Evolutionary conservation across 2,329 filamentous ascomycete genomes (phyloP).

Genomic region (Pseudogymnoascus destructans): DNA sequence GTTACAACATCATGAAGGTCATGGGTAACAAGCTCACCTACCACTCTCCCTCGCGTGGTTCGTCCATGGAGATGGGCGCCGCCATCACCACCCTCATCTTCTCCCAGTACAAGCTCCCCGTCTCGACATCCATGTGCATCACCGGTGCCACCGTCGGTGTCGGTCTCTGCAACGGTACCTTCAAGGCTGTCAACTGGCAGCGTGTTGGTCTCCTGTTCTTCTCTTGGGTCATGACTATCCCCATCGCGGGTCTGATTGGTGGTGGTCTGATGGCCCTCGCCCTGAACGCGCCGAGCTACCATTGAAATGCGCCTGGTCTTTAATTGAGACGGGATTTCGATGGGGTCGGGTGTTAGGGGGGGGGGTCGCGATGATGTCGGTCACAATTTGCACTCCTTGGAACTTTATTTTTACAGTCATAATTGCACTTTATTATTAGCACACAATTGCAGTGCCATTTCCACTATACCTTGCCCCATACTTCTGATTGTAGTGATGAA

Average conservation of each 20-base stretch:
- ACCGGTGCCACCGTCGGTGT: slow-evolving; percentile 50
- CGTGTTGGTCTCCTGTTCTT: slow-evolving; percentile 54
- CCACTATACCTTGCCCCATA: too few species aligned
- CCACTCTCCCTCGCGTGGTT: slow-evolving; percentile 45
- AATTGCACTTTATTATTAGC: too few species aligned
- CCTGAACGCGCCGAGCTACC: slow-evolving; percentile 39
- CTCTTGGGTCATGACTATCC: slow-evolving; percentile 55
- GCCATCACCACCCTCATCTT: slow-evolving; percentile 65
- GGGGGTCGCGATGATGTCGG: too few species aligned
- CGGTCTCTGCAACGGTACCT: slow-evolving; percentile 45
- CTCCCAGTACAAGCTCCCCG: slow-evolving; percentile 61
- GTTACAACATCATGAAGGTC: slow-evolving; percentile 77
- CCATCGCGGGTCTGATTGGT: slow-evolving; percentile 20
- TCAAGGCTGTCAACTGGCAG: slow-evolving; percentile 61
- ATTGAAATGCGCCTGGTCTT: too few species aligned
- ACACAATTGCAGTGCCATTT: too few species aligned
- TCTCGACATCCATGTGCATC: slow-evolving; percentile 59
- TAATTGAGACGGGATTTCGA: too few species aligned
- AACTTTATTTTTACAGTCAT: too few species aligned
- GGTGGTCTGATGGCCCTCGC: slow-evolving; percentile 33
- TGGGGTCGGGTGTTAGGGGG: too few species aligned
- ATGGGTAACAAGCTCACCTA: slow-evolving; percentile 75
- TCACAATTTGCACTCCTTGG: too few species aligned
- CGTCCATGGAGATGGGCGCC: slow-evolving; percentile 69
- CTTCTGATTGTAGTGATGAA: too few species aligned